These are phyloP conservation scores for Komagataella mondaviorum DNA, from an alignment of 805 yeast species.

Conservation along the genomic window DNA sequence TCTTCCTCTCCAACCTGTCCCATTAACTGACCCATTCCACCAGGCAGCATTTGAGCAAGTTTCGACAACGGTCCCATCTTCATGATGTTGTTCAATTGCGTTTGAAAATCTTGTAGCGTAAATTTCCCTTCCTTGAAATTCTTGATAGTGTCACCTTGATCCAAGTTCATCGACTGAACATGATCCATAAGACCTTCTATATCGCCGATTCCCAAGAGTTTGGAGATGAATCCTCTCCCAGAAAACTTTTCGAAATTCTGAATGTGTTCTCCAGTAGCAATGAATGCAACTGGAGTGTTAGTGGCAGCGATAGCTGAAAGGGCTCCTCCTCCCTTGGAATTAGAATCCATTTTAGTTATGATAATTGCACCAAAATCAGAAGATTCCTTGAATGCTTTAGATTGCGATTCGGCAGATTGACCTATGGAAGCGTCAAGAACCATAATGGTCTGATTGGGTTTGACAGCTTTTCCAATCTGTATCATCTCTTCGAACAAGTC, in stretches of 20 bases:
- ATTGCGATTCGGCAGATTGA: conserved; percentile 95
- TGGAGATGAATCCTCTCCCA: conserved; percentile 82
- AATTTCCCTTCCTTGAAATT: conserved; percentile 92
- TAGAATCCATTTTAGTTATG: conserved; percentile 95
- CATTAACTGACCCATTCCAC: conserved; percentile 74
- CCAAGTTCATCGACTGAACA: conserved; percentile 75
- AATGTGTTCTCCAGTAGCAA: conserved; percentile 97
- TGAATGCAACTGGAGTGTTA: conserved; percentile 85
- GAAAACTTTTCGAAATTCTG: conserved; percentile 86
- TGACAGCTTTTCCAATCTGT: conserved; percentile 76
- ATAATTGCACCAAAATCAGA: conserved; percentile 91
- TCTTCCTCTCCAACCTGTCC: conserved; percentile 87
- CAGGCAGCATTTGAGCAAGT: conserved; percentile 92
- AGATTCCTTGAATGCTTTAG: conserved; percentile 86
- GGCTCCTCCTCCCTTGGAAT: conserved; percentile 99
- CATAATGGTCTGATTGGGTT: conserved; percentile 95
- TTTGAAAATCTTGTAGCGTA: conserved; percentile 81
- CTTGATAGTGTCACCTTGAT: conserved; percentile 82
- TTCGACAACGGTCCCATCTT: conserved; percentile 96
- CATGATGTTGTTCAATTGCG: conserved; percentile 88
- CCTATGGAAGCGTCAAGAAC: conserved; percentile 96
- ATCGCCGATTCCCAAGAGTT: conserved; percentile 90
- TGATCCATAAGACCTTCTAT: conserved; percentile 90
- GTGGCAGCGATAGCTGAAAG: conserved; percentile 98
- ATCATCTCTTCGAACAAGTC: conserved; percentile 90